Evolutionary conservation across 2,329 filamentous ascomycete genomes (phyloP), one percentile per base, ranked within the genome.

Genomic region (Penicillium concentricum): DNA sequence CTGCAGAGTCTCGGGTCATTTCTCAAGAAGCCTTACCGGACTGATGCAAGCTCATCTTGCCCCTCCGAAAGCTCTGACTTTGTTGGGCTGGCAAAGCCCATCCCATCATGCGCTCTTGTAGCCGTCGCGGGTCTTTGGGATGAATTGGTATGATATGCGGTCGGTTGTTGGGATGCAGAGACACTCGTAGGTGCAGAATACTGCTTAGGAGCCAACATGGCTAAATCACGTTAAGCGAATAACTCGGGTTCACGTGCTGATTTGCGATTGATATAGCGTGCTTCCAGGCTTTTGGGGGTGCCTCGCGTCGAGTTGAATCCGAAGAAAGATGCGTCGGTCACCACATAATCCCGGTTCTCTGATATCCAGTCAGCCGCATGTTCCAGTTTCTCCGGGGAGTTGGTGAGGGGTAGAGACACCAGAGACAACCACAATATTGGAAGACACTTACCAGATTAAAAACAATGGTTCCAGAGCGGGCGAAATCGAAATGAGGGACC

Each of bases 51-150:
- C 32, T 85, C 84, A 64, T 93, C 91, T 67, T 84, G 82, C 41
- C 74, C 76, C 63, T 96, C 92, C 24, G 91, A 94, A 75, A 96
- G 96, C 66, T 96, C 92, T 28, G 91, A 96, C 70, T 95, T 91
- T 63, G 92, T 96, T 43, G 92, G 92, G 71, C 91, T 96, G 41
- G 86, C 84, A 70, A 89, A 93, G 26, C 72, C 66, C 41, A 69
- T 66, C 28, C 73, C 72, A 61, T 76, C 69, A 46, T 69, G 70
- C 26, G 65, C 58, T 54, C 67, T 69, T 32, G 68, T 63, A 16
- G 68, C 63, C 6, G 67, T 65, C 32, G 64, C 56, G 7, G 70
- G 62, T 57, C 69, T 72, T 38, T 71, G 68, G 8, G 67, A 60
- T 16, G 65, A 54, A 24, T 61, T 66, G 20, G 70, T 58, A 46